Evolutionary conservation across 2,329 filamentous ascomycete species (phyloP).

Genomic region (Pestalotiopsis sp.): DNA sequence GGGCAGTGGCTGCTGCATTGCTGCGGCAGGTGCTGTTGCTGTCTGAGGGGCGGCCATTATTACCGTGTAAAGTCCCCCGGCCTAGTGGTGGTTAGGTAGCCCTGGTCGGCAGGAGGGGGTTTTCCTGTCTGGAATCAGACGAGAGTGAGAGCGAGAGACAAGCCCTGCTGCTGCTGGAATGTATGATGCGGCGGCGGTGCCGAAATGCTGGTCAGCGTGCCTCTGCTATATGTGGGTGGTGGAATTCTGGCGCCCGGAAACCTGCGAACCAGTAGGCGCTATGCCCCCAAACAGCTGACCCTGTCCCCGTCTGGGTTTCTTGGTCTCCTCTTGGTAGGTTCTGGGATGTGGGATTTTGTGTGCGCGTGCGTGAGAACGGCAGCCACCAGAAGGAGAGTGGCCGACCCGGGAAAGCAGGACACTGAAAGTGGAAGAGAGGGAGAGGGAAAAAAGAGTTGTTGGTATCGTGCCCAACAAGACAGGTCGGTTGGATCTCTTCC

Average conservation of each 20-base stretch:
- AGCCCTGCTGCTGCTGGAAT: constrained; percentile 1
- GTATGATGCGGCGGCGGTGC: constrained; percentile 9
- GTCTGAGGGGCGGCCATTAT: constrained; percentile 10
- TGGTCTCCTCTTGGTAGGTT: too few relatives aligned
- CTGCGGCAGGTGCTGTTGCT: neutral
- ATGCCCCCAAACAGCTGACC: constrained; percentile 7
- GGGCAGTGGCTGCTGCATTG: constrained; percentile 4
- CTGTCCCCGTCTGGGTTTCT: neutral
- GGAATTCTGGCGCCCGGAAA: constrained; percentile 2
- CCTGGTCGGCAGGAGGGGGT: neutral
- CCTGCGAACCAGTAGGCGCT: constrained; percentile 11
- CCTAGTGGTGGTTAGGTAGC: neutral
- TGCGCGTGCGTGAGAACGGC: neutral
- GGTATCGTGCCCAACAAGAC: neutral
- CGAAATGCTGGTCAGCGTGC: constrained; percentile 3
- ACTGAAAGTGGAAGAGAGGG: too few relatives aligned
- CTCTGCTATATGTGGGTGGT: neutral
- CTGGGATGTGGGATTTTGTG: neutral
- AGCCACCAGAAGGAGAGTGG: neutral
- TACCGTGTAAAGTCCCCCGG: constrained; percentile 7
- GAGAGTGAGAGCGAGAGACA: neutral
- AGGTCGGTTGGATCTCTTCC: neutral
- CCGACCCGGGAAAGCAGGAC: neutral
- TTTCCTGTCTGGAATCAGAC: neutral
- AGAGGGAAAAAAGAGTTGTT: neutral